Evolutionary conservation across 2,329 filamentous ascomycete genomes (phyloP).

Genomic region (Thermoascus crustaceus): DNA sequence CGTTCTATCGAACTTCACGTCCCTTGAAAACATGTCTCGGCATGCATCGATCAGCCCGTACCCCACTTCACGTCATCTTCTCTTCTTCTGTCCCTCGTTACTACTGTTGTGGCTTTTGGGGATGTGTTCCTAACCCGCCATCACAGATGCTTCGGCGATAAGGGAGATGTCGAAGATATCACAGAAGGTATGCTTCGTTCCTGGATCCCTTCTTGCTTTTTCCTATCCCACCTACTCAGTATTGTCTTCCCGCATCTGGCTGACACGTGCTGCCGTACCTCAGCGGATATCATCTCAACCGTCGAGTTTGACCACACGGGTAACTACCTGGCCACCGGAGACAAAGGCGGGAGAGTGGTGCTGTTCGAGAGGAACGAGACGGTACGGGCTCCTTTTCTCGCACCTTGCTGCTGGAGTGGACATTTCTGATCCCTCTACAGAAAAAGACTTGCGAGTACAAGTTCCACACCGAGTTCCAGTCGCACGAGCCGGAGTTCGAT

Average conservation of each 20-base stretch:
- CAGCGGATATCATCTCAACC: conserved; percentile 46
- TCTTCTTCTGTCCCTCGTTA: conserved; percentile 7
- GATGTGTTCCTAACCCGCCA: conserved; percentile 8
- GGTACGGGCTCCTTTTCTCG: conserved; percentile 48
- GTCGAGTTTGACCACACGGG: conserved; percentile 47
- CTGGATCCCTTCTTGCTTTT: not conserved
- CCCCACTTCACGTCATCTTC: conserved; percentile 1
- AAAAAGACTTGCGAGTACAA: conserved; percentile 99
- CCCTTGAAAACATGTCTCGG: no score
- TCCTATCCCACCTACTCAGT: conserved; percentile 1
- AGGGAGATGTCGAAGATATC: conserved; percentile 98
- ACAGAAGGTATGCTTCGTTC: conserved; percentile 66
- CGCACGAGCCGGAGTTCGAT: conserved; percentile 98
- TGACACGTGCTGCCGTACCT: conserved; percentile 7
- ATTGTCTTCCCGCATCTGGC: conserved; percentile 3
- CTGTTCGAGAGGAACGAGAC: conserved; percentile 74
- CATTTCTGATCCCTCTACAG: conserved; percentile 44
- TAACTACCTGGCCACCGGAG: conserved; percentile 45
- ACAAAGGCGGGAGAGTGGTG: conserved; percentile 45
- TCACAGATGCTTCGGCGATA: conserved; percentile 93
- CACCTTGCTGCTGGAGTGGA: not conserved
- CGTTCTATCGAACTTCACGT: no score
- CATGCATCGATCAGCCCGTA: no score
- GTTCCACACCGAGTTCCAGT: conserved; percentile 99
- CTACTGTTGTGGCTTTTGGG: conserved; percentile 4